Evolutionary conservation across 495 filamentous ascomycete species (phyloP).

Genomic region (Parathielavia hyrcaniae): DNA sequence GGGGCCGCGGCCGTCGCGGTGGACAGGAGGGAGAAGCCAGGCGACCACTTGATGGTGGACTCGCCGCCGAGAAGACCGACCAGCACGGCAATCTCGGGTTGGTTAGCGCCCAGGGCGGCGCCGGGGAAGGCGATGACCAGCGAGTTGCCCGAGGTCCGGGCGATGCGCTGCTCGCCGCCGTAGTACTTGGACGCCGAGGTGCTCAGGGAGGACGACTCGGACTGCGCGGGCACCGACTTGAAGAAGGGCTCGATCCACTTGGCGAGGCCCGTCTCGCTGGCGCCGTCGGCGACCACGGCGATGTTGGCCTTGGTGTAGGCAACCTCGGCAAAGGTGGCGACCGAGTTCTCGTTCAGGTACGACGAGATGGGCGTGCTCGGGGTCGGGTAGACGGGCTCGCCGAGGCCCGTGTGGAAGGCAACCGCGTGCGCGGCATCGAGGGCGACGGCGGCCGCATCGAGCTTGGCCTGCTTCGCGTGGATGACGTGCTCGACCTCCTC

Average conservation of each 20-base stretch:
- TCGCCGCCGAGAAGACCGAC: slow-evolving; percentile 84
- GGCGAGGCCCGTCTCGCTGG: slow-evolving; percentile 63
- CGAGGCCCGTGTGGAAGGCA: slow-evolving; percentile 93
- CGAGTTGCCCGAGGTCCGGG: slow-evolving; percentile 64
- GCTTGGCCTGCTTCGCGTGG: slow-evolving; percentile 60
- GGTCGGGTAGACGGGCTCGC: slow-evolving; percentile 63
- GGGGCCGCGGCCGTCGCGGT: slow-evolving; percentile 63
- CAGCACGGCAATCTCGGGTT: slow-evolving; percentile 85
- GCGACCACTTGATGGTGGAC: slow-evolving; percentile 89
- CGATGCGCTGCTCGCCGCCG: slow-evolving; percentile 88
- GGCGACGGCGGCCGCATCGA: slow-evolving; percentile 66
- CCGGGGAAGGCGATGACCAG: slow-evolving; percentile 90
- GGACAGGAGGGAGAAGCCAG: slow-evolving; percentile 82
- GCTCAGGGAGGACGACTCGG: slow-evolving; percentile 30
- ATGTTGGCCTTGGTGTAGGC: slow-evolving; percentile 87
- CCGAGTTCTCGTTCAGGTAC: slow-evolving; percentile 66
- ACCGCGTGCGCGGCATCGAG: slow-evolving; percentile 77
- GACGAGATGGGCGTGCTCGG: slow-evolving; percentile 61
- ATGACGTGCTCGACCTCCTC: slow-evolving; percentile 76
- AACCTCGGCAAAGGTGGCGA: slow-evolving; percentile 63
- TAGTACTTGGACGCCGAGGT: slow-evolving; percentile 67
- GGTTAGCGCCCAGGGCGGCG: slow-evolving; percentile 68
- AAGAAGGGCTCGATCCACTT: slow-evolving; percentile 97
- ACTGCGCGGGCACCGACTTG: slow-evolving; percentile 44
- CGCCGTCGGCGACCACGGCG: slow-evolving; percentile 82